These are phyloP conservation scores for Alloteropsis semialata DNA, from an alignment of 176 grass and related monocot genomes.

Conservation along the genomic window DNA sequence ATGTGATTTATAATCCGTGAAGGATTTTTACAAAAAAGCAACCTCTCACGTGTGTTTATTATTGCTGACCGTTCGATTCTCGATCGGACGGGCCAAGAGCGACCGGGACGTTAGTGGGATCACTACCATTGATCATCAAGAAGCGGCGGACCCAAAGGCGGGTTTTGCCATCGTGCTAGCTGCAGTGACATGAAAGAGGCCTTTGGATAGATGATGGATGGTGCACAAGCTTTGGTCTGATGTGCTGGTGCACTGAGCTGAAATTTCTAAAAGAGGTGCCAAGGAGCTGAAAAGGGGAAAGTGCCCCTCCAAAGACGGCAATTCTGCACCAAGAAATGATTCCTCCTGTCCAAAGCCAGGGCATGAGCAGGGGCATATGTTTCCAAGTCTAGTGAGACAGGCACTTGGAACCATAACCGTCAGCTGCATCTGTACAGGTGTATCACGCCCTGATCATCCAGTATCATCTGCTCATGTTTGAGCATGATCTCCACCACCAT, in stretches of 20 bases:
- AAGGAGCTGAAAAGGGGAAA: background rate
- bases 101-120: background rate
- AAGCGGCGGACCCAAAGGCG: background rate
- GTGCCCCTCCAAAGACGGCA: background rate
- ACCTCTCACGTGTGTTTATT: background rate
- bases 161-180: background rate
- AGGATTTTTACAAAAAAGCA: background rate
- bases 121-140: background rate
- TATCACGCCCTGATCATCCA: background rate
- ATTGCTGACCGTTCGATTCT: background rate
- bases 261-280: background rate
- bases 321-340: constrained; percentile 23
- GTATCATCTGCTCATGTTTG: background rate
- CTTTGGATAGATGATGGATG: background rate
- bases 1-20: background rate
- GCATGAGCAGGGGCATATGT: background rate
- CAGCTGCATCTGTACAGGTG: background rate
- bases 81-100: background rate
- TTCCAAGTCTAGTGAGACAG: constrained; percentile 27
- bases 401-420: constrained; percentile 30
- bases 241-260: constrained; percentile 14
- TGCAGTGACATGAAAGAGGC: background rate
- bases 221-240: background rate
- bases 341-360: constrained; percentile 35
- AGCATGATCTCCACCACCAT: background rate